These are phyloP conservation scores for Leishmania aethiopica DNA, from an alignment of 208 protist genomes.

Conservation along the genomic window DNA sequence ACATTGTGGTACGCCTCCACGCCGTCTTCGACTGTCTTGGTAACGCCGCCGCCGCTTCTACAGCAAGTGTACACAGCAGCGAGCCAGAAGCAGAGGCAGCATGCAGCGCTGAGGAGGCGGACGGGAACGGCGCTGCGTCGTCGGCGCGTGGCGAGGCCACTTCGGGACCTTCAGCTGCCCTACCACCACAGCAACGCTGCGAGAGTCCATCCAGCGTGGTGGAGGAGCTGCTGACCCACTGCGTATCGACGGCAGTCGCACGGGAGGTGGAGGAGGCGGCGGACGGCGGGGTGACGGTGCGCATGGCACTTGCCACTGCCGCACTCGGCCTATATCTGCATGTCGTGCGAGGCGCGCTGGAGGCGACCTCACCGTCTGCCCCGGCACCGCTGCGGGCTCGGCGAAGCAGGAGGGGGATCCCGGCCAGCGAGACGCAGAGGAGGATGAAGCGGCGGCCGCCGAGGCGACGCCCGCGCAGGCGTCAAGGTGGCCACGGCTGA, in stretches of 20 bases:
- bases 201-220: background rate
- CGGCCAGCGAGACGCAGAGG: background rate
- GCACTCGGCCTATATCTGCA: slow-evolving; percentile 35
- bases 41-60: slow-evolving; percentile 17
- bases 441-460: background rate
- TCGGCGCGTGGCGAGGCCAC: background rate
- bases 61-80: background rate
- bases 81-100: background rate
- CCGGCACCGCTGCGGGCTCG: background rate
- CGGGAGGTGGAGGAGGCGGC: slow-evolving; percentile 31
- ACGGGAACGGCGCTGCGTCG: slow-evolving; percentile 6
- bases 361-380: background rate
- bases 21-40: slow-evolving; percentile 52
- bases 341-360: slow-evolving; percentile 19
- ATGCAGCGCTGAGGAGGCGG: background rate
- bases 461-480: background rate
- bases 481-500: background rate
- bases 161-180: background rate
- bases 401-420: background rate
- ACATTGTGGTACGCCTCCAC: slow-evolving; percentile 49
- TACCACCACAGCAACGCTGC: slow-evolving; percentile 5
- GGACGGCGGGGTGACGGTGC: slow-evolving; percentile 15
- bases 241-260: slow-evolving; percentile 26
- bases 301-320: slow-evolving; percentile 21
- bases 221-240: slow-evolving; percentile 28